Evolutionary conservation across 495 filamentous ascomycete genomes (phyloP).

Genomic region (Hypoxylon intermedium): DNA sequence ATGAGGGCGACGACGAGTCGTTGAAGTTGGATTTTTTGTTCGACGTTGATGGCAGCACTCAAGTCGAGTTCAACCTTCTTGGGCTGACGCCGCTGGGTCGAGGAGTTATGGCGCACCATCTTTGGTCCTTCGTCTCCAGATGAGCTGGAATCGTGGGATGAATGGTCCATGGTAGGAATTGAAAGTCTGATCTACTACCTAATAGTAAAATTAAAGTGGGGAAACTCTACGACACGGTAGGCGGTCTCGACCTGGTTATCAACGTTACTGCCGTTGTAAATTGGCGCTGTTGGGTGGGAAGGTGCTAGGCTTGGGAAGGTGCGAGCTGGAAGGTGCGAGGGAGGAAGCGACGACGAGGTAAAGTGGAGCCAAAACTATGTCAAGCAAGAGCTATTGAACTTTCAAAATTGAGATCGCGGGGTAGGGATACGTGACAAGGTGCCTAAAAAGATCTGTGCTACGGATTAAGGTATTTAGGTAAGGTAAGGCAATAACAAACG

Average conservation of each 20-base stretch:
- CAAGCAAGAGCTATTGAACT: not conserved
- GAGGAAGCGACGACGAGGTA: not conserved
- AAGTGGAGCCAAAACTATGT: not conserved
- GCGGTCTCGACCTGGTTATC: not conserved
- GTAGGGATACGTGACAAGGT: slow-evolving; percentile 5
- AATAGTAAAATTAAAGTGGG: no score
- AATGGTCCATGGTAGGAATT: slow-evolving; percentile 7
- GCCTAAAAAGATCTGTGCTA: slow-evolving; percentile 15
- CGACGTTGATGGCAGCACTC: slow-evolving; percentile 22
- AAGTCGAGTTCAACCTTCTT: slow-evolving; percentile 34
- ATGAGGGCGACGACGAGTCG: slow-evolving; percentile 52
- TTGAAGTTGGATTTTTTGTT: slow-evolving; percentile 34
- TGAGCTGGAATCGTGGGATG: slow-evolving; percentile 10
- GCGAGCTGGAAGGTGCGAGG: not conserved
- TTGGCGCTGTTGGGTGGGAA: not conserved
- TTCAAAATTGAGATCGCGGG: slow-evolving; percentile 12
- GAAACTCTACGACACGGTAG: no score
- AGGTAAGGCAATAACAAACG: slow-evolving; percentile 10
- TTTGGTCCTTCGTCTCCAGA: slow-evolving; percentile 36
- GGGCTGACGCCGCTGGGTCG: slow-evolving; percentile 1
- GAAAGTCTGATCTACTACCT: not conserved
- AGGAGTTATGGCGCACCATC: slow-evolving; percentile 26
- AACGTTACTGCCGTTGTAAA: not conserved
- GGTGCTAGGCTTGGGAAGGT: not conserved
- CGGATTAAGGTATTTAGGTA: not conserved